Base-by-base conservation (phyloP, 352 stramenopile genomes). In the Globisporangium okanoganense region DNA sequence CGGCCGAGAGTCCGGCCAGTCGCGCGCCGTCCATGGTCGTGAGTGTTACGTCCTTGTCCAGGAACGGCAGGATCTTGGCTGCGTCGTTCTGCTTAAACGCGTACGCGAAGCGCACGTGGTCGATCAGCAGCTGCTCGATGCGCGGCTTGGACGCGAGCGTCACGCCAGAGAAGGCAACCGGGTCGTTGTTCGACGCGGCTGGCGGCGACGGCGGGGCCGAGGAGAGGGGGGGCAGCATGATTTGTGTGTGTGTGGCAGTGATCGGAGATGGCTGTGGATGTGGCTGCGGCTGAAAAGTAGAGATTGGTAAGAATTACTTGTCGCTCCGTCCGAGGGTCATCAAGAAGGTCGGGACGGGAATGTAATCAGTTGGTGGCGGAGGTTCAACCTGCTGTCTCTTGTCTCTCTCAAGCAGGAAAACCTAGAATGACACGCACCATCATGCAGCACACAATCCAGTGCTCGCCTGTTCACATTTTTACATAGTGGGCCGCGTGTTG, bases 1-100 rank as follows among this genome's bases (percentile, higher is more conserved):
- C 84, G 41, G 82, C 80, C 29, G 76, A 84, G 59, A 79, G 68
- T 14, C 81, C 84, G 8, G 82, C 56, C 31, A 85, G 65, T 0
- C 56, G 44, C 18, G 57, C 49, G 61, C 76, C 78, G 53, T 93
- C 82, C 51, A 73, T 56, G 2, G 79, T 85, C 13, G 62, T 56
- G 36, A 92, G 70, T 52, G 49, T 61, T 41, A 87, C 83, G 69
- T 89, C 71, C 40, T 80, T 76, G 57, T 75, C 68, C 49, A 92
- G 69, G 54, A 87, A 89, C 36, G 81, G 73, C 56, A 87, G 61
- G 44, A 92, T 76, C 70, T 75, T 73, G 25, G 78, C 75, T 3
- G 79, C 69, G 75, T 92, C 83, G 63, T 89, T 92, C 69, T 87
- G 72, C 61, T 85, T 85, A 73, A 89, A 84, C 14, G 79, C 82